Conservation (phyloP, 805 yeast species). For the Candida pseudofarinosa region DNA sequence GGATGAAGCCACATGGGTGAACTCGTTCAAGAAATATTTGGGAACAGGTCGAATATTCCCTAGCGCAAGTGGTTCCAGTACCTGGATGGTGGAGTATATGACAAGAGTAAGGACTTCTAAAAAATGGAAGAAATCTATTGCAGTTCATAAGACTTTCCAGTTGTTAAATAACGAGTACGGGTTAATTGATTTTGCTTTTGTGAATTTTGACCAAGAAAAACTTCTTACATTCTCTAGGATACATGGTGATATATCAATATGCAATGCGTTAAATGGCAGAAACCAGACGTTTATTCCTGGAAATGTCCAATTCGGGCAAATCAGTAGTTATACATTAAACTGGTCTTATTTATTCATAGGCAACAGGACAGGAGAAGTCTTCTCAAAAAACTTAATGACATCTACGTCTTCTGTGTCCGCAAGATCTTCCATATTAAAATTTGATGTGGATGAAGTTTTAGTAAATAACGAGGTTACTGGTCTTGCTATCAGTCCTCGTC, state of each 20-base stretch:
- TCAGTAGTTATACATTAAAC: conserved; percentile 20
- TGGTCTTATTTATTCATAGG: conserved; percentile 33
- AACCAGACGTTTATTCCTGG: conserved; percentile 39
- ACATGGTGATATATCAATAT: conserved; percentile 26
- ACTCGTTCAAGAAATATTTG: conserved; percentile 39
- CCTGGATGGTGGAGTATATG: conserved; percentile 48
- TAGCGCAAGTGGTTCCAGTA: conserved; percentile 37
- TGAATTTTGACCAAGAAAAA: conserved; percentile 23
- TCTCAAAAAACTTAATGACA: conserved; percentile 29
- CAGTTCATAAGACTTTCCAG: conserved; percentile 23
- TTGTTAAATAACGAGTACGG: conserved; percentile 27
- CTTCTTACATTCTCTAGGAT: conserved; percentile 25
- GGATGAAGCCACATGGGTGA: conserved; percentile 47
- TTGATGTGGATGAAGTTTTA: conserved; percentile 8
- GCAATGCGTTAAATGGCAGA: conserved; percentile 31
- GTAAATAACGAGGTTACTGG: conserved; percentile 12
- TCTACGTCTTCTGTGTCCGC: conserved; percentile 27
- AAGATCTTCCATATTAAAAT: conserved; percentile 16
- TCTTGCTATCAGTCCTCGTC: conserved; percentile 14
- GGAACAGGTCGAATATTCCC: conserved; percentile 37
- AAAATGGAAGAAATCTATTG: conserved; percentile 38
- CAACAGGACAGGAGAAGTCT: conserved; percentile 23
- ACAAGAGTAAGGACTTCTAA: conserved; percentile 30
- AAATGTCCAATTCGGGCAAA: conserved; percentile 12
- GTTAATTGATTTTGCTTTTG: conserved; percentile 16